These are phyloP conservation scores for Pneumocystis jirovecii DNA, from an alignment of 1,139 yeast genomes.

Conservation along the genomic window DNA sequence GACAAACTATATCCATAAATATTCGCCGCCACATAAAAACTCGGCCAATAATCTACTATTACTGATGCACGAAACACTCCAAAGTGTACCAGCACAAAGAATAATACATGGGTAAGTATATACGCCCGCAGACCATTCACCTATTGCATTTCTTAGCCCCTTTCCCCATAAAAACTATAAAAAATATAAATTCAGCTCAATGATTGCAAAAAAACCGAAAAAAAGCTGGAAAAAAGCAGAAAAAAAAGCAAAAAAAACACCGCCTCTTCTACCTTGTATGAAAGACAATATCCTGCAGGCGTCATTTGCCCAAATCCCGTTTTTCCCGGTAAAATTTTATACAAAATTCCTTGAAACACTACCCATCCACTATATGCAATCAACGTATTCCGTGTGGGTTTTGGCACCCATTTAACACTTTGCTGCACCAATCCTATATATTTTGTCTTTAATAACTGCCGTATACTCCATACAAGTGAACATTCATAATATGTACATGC, in stretches of 20 bases:
- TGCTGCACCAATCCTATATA: neutral
- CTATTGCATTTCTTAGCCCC: neutral
- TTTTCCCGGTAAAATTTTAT: conserved; percentile 7
- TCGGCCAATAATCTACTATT: conserved; percentile 10
- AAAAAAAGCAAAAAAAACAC: too few relatives aligned
- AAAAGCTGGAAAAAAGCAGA: too few relatives aligned
- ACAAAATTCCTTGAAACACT: conserved; percentile 7
- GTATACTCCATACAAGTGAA: neutral
- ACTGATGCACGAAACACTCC: conserved; percentile 6
- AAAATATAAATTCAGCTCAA: neutral
- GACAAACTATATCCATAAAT: conserved; percentile 8
- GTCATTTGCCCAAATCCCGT: conserved; percentile 11
- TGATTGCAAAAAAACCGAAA: too few relatives aligned
- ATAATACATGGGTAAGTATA: conserved; percentile 9
- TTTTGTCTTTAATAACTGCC: neutral
- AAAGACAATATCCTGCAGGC: conserved; percentile 11
- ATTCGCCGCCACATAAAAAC: conserved; percentile 9
- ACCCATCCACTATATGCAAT: conserved; percentile 8
- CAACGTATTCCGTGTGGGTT: conserved; percentile 5
- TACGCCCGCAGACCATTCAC: conserved; percentile 11
- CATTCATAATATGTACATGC: neutral
- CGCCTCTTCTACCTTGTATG: neutral
- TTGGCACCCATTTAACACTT: conserved; percentile 5
- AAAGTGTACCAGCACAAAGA: conserved; percentile 4
- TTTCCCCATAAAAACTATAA: neutral